Evolutionary conservation across 2,329 filamentous ascomycete species (phyloP), one percentile per base, ranked within the genome.

Genomic region (Phialocephala sp.): DNA sequence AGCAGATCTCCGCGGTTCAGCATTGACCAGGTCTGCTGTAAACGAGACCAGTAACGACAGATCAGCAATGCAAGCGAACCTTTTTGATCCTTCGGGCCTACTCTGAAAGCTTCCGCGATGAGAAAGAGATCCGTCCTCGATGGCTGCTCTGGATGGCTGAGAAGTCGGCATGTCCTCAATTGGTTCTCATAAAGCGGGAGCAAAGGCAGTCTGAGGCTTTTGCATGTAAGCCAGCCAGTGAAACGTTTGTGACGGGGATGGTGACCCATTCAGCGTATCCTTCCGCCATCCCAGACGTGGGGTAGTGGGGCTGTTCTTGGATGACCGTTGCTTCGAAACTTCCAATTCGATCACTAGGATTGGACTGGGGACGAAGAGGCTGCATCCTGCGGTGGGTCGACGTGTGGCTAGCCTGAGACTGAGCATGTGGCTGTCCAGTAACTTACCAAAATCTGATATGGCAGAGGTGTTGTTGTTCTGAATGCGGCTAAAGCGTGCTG

Each of bases 141-240:
- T 69, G 67, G 67, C 65, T 69, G 58, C 36, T 59, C 15, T 60
- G 12, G 59, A 68, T 69, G 68, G 70, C 68, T 72, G 68, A 64
- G 60, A 57, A 24, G 64, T 68, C 70, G 70, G 70, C 68, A 59
- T 65, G 59, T 15, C 69, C 69, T 70, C 62, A 20, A 72, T 68
- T 68, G 66, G 68, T 41, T 62, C 55, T 37, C 12, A 54, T 22
- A 60, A 36, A 59, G 41, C 24, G 35, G 24, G 14, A 54, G 50
- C 24, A 54, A 54, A 15, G 50, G 22, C 12, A 54, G n/a, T 15
- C 35, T 54, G 18, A n/a, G 12, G 50, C 27, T 54, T 24, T 27
- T 27, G 50, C 27, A 35, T 27, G 50, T 24, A 50, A 54, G 15
- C 39, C 14, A 36, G 56, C 47, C 60, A 41, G 36, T 43, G 20